Evolutionary conservation across 441 rosid genomes (phyloP), one percentile per base, ranked within the genome.

Genomic region (Pelargonium cotyledonis): DNA sequence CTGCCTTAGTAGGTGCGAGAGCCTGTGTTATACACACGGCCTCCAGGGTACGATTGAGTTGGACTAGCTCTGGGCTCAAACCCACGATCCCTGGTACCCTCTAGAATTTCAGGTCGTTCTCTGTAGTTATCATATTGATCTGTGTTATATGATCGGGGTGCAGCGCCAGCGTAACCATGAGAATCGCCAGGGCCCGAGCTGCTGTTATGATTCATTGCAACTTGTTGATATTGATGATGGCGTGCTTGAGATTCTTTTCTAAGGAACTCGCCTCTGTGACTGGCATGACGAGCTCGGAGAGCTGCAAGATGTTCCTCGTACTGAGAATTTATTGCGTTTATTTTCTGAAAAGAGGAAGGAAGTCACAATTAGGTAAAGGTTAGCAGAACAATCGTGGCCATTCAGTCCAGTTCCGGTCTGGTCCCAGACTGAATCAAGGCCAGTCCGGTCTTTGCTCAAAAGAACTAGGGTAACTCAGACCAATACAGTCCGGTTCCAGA

Each of bases 271-370:
- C 86, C 96, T 78, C 89, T 84, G 7, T 73, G 90, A 74, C 77
- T 78, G n/a, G 88, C 80, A 67, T 88, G 92, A 2, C 82, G 78
- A 29, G 84, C 81, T 74, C 94, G 79, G 29, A 91, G 84, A 15
- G 84, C 83, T 72, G 79, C 77, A 66, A 91, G 80, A 69, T 86
- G 86, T 69, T 89, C 93, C 79, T 82, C 86, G 65, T 89, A 85
- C 73, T 81, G 89, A 69, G 81, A 61, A 73, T 81, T 87, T 64
- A 91, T 89, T 18, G 86, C 76, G 70, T 80, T 85, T 81, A 91
- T 75, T 80, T 82, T 91, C 97, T 91, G 89, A 53, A 76, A 78
- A 16, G 23, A 18, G 26, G 65, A 65, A 58, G 26, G 26, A 15
- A 35, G 18, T 6, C 40, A 64, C 47, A 11, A 35, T 38, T 6